phyloP scores from a whole-genome alignment of 169 alveolate species.

The Plasmodium gonderi region DNA sequence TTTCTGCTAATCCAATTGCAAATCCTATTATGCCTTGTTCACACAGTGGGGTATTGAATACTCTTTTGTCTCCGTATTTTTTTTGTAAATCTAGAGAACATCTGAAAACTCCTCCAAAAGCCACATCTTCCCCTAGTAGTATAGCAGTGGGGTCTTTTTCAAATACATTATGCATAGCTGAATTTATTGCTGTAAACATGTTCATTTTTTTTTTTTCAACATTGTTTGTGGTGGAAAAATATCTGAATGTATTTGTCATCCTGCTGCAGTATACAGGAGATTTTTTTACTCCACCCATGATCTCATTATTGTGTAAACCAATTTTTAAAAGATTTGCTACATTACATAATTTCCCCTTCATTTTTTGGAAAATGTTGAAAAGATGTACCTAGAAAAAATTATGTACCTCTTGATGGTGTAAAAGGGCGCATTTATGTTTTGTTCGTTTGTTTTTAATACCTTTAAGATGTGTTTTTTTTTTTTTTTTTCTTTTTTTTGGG shows the following conservation, averaged over 20 bases:
- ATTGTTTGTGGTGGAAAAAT: slow-evolving; percentile 8
- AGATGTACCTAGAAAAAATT: neutral
- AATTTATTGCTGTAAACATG: slow-evolving; percentile 93
- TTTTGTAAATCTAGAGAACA: slow-evolving; percentile 94
- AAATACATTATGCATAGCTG: slow-evolving; percentile 94
- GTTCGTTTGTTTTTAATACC: neutral
- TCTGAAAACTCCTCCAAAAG: slow-evolving; percentile 99
- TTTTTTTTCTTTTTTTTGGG: too few species aligned
- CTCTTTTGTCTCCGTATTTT: slow-evolving; percentile 94
- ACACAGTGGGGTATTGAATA: slow-evolving; percentile 96
- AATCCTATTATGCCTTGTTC: slow-evolving; percentile 98
- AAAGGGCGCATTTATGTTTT: neutral
- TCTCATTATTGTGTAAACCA: slow-evolving; percentile 15
- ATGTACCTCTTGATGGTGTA: neutral
- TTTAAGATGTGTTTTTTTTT: neutral
- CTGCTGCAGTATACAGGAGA: neutral
- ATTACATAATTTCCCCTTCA: neutral
- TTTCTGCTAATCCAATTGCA: slow-evolving; percentile 96
- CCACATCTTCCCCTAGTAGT: slow-evolving; percentile 98
- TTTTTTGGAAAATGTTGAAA: neutral
- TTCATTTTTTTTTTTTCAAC: slow-evolving; percentile 86
- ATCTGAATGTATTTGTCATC: neutral
- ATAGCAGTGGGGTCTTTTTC: slow-evolving; percentile 91
- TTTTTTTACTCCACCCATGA: neutral
- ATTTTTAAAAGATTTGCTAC: slow-evolving; percentile 26